A percentile compares a stretch with the other conserved stretches of the same genome.
Evolutionary conservation across 192 early-diverging fungal genomes (phyloP).

Genomic region (Phlyctochytrium arcticum): DNA sequence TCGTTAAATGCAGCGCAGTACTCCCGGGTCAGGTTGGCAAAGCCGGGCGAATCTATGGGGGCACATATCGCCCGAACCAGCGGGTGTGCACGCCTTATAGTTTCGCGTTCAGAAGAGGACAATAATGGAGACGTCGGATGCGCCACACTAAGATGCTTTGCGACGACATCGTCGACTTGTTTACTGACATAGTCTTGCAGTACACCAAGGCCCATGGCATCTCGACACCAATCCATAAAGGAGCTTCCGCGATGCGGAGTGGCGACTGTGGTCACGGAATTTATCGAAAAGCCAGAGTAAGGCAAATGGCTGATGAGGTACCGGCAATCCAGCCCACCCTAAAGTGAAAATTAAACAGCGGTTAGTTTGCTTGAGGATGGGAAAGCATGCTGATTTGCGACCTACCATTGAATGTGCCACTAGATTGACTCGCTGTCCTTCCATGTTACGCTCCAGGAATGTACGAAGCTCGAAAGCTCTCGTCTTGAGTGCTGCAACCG

Average conservation of each 20-base stretch:
- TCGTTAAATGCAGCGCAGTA: conserved; percentile 87
- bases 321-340: conserved; percentile 91
- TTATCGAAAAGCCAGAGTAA: conserved; percentile 58
- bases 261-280: conserved; percentile 84
- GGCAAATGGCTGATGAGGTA: conserved; percentile 85
- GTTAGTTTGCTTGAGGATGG: background rate
- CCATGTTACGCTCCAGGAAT: conserved; percentile 55
- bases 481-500: conserved; percentile 57
- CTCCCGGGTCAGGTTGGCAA: conserved; percentile 83
- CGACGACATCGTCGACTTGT: conserved; percentile 36
- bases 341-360: background rate
- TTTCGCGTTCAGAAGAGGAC: background rate
- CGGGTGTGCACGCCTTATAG: conserved; percentile 6
- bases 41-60: conserved; percentile 82
- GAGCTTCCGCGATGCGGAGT: conserved; percentile 91
- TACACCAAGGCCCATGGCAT: conserved; percentile 77
- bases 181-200: conserved; percentile 27
- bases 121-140: background rate
- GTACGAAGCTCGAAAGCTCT: conserved; percentile 74
- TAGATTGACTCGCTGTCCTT: conserved; percentile 70
- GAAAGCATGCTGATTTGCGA: background rate
- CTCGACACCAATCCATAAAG: conserved; percentile 93
- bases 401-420: conserved; percentile 88
- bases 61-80: conserved; percentile 54
- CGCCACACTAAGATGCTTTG: conserved; percentile 10